Percentiles rank a stretch among this genome's conserved stretches.
Evolutionary conservation across 2,329 filamentous ascomycete species (phyloP).

Genomic region (Tolypocladium tundrense): DNA sequence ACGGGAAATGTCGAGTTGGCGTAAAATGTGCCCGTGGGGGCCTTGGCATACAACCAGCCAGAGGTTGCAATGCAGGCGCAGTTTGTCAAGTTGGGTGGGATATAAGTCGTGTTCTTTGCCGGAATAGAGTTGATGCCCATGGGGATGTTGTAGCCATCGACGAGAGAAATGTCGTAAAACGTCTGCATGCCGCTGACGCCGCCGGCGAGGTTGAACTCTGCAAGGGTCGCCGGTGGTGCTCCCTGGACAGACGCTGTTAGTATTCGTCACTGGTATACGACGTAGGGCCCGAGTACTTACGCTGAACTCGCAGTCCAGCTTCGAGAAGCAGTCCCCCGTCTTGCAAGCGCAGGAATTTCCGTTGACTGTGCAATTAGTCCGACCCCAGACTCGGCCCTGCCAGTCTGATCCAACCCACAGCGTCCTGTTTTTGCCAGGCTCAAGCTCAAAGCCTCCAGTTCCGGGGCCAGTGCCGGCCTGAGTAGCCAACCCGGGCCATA

Average conservation of each 20-base stretch:
- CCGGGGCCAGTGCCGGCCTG: slow-evolving; percentile 60
- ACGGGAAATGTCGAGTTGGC: slow-evolving; percentile 57
- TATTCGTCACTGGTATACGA: background rate
- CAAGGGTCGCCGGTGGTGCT: slow-evolving; percentile 62
- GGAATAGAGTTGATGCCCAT: slow-evolving; percentile 52
- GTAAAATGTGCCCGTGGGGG: slow-evolving; percentile 45
- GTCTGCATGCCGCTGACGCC: slow-evolving; percentile 50
- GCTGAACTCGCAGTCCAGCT: slow-evolving; percentile 57
- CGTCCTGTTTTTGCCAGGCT: slow-evolving; percentile 43
- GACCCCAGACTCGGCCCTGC: slow-evolving; percentile 74
- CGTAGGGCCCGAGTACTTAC: slow-evolving; percentile 32
- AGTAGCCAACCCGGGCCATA: slow-evolving; percentile 69
- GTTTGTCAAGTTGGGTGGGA: slow-evolving; percentile 69
- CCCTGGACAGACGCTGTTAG: slow-evolving; percentile 37
- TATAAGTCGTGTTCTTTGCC: slow-evolving; percentile 51
- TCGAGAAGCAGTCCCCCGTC: slow-evolving; percentile 68
- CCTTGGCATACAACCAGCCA: slow-evolving; percentile 46
- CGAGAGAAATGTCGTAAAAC: slow-evolving; percentile 77
- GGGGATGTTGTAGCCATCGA: slow-evolving; percentile 77
- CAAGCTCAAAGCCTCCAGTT: slow-evolving; percentile 58
- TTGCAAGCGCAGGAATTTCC: slow-evolving; percentile 56
- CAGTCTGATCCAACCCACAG: slow-evolving; percentile 62
- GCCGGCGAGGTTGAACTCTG: slow-evolving; percentile 68
- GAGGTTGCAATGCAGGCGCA: slow-evolving; percentile 65
- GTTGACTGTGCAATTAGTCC: slow-evolving; percentile 74